A percentile compares a stretch with the other conserved stretches of the same genome.
Conservation (phyloP, 176 grass and related monocot genomes). For the Saccharum spontaneum region DNA sequence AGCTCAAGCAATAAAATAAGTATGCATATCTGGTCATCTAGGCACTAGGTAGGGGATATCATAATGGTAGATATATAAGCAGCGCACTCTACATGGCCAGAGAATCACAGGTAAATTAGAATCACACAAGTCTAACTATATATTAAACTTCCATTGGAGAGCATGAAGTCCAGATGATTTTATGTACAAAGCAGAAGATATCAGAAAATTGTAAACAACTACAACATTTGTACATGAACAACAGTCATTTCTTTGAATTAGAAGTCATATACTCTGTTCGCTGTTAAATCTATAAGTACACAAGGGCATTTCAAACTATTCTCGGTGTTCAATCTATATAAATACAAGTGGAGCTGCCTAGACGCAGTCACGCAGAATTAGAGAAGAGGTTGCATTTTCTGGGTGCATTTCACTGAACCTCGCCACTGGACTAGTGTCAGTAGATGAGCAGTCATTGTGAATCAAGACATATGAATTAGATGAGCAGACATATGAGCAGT, state of each 20-base stretch:
- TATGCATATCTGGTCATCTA: slow-evolving; percentile 2
- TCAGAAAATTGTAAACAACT: not conserved
- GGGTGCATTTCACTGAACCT: not conserved
- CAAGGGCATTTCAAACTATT: not conserved
- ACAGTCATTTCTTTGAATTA: not conserved
- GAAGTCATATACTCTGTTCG: not conserved
- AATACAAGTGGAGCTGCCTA: not conserved
- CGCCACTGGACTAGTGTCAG: not conserved
- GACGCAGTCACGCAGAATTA: not conserved
- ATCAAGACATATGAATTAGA: not conserved
- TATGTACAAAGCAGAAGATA: not conserved
- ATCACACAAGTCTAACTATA: not conserved
- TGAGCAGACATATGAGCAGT: too few relatives aligned
- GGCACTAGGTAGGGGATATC: not conserved
- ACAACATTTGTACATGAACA: not conserved
- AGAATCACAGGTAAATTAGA: not conserved
- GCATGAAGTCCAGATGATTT: not conserved
- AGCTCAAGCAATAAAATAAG: too few relatives aligned
- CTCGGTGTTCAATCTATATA: not conserved
- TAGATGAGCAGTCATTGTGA: not conserved
- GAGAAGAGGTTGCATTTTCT: not conserved
- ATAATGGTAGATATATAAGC: slow-evolving; percentile 6
- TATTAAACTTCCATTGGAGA: not conserved
- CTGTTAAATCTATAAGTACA: not conserved
- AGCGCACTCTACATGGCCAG: not conserved